phyloP scores from a whole-genome alignment of 495 filamentous ascomycete species.

The Penicillium angulare region DNA sequence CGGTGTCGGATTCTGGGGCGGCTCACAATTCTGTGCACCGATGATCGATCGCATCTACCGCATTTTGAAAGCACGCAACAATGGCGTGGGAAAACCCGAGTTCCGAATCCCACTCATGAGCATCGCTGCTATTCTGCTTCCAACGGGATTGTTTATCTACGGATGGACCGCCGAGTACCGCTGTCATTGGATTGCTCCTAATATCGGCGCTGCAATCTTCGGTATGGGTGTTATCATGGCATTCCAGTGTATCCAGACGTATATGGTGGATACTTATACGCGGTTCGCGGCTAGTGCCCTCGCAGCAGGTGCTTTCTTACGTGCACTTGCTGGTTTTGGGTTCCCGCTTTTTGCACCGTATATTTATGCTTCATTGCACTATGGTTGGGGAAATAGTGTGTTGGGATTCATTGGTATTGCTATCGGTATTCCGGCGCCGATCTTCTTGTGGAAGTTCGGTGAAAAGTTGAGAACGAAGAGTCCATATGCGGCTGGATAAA shows the following conservation, averaged over 20 bases:
- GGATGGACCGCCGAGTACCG: slow-evolving; percentile 65
- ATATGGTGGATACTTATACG: slow-evolving; percentile 75
- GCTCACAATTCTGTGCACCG: slow-evolving; percentile 60
- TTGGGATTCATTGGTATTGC: slow-evolving; percentile 54
- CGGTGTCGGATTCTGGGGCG: slow-evolving; percentile 64
- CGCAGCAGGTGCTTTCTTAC: slow-evolving; percentile 63
- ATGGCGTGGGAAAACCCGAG: slow-evolving; percentile 59
- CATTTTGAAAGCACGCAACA: slow-evolving; percentile 56
- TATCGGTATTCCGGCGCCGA: slow-evolving; percentile 58
- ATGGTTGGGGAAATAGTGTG: slow-evolving; percentile 65
- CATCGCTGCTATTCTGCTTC: slow-evolving; percentile 56
- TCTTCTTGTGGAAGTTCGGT: slow-evolving; percentile 62
- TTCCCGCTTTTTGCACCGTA: slow-evolving; percentile 75
- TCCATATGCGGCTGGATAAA: slow-evolving; percentile 63
- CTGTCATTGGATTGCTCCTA: slow-evolving; percentile 69
- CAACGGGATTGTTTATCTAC: slow-evolving; percentile 67
- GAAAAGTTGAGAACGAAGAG: slow-evolving; percentile 57
- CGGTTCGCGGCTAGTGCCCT: slow-evolving; percentile 72
- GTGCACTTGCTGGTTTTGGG: slow-evolving; percentile 67
- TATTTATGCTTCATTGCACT: slow-evolving; percentile 57
- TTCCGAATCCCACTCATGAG: slow-evolving; percentile 68
- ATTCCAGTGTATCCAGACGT: slow-evolving; percentile 72
- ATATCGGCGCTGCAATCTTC: slow-evolving; percentile 65
- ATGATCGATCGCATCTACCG: slow-evolving; percentile 66
- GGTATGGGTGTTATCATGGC: slow-evolving; percentile 57